Evolutionary conservation across 768 basidiomycete species (phyloP).

Genomic region (Psilocybe tampanensis): DNA sequence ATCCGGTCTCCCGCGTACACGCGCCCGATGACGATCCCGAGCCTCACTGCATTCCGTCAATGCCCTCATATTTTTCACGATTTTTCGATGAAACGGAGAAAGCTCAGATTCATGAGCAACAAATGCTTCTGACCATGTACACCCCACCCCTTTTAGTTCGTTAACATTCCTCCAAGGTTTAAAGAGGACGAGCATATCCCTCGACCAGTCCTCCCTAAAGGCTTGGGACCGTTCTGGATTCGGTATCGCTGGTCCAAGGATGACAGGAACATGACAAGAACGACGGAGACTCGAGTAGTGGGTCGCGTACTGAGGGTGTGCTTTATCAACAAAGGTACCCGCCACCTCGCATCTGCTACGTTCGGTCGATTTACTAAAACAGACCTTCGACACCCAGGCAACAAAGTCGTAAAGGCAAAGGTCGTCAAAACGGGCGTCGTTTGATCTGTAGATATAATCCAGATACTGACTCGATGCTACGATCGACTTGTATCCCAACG

Average conservation of each 20-base stretch:
- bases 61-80: constrained; percentile 3
- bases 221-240: background rate
- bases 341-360: too few relatives aligned
- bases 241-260: background rate
- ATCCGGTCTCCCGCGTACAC: background rate
- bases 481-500: too few relatives aligned
- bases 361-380: background rate
- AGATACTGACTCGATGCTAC: background rate
- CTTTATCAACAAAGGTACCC: background rate
- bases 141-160: background rate
- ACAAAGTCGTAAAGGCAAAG: constrained; percentile 11
- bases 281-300: background rate
- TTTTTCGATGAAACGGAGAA: too few relatives aligned
- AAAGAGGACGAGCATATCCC: constrained; percentile 5
- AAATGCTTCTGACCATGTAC: background rate
- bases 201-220: constrained; percentile 1
- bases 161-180: constrained; percentile 3
- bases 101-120: background rate
- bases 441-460: background rate
- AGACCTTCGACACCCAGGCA: background rate
- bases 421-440: background rate
- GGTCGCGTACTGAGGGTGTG: background rate
- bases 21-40: background rate
- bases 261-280: background rate
- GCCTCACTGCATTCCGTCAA: constrained; percentile 9